These are phyloP conservation scores for Annona cherimola DNA, from an alignment of 164 flowering plant species.

Conservation along the genomic window DNA sequence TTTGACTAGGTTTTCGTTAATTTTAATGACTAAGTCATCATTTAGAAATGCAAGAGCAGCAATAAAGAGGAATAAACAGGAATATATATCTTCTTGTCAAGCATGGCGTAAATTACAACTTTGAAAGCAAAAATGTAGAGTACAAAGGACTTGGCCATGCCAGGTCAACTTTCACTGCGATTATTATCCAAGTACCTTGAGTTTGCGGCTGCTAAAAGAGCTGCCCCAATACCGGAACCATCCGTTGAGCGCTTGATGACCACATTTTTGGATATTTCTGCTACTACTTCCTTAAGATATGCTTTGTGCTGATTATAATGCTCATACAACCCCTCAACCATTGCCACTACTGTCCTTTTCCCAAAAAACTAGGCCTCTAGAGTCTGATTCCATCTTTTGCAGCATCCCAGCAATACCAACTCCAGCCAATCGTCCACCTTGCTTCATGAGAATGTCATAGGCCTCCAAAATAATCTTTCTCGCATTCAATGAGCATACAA, in stretches of 20 bases:
- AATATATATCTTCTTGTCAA: too few species aligned
- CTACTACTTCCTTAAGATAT: slow-evolving; percentile 62
- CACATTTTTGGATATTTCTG: slow-evolving; percentile 50
- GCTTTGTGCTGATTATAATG: slow-evolving; percentile 65
- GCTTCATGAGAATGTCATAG: slow-evolving; percentile 64
- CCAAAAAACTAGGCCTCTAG: slow-evolving; percentile 47
- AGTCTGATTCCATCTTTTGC: slow-evolving; percentile 71
- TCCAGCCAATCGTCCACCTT: slow-evolving; percentile 78
- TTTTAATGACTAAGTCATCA: too few species aligned
- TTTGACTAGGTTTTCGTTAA: too few species aligned
- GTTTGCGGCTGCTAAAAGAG: slow-evolving; percentile 80
- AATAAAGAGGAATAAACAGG: too few species aligned
- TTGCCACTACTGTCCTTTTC: slow-evolving; percentile 74
- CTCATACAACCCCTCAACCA: slow-evolving; percentile 87
- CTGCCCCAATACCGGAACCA: slow-evolving; percentile 93
- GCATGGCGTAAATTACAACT: too few species aligned
- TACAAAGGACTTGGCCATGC: too few species aligned
- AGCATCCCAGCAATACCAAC: slow-evolving; percentile 93
- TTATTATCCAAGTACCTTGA: slow-evolving; percentile 43
- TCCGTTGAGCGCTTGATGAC: slow-evolving; percentile 74
- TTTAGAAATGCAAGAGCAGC: too few species aligned
- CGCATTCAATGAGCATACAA: slow-evolving; percentile 26
- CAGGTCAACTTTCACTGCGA: too few species aligned
- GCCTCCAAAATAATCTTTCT: slow-evolving; percentile 54
- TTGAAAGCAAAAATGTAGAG: too few species aligned